A percentile compares a stretch with the other conserved stretches of the same genome.
Conservation (phyloP, 306 rosid species). For the Adenanthera pavonina region DNA sequence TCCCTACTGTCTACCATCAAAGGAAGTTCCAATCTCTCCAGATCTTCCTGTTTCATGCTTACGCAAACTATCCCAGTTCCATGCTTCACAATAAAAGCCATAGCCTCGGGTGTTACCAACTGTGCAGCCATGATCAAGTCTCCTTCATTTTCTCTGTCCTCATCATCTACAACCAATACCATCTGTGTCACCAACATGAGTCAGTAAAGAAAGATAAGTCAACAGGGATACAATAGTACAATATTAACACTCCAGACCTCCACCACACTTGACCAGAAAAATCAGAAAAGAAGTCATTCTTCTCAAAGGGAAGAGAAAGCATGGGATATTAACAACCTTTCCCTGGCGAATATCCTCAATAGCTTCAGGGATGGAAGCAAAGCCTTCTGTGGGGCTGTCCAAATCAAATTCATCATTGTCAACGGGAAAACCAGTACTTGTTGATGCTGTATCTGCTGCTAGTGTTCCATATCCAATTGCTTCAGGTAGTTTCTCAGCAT, state of each 20-base stretch:
- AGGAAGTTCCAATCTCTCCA: conserved; percentile 83
- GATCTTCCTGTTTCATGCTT: conserved; percentile 80
- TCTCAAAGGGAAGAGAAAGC: not conserved
- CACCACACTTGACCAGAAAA: conserved; percentile 5
- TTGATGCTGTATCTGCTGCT: conserved; percentile 43
- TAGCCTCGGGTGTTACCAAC: conserved; percentile 86
- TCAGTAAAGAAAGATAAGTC: conserved; percentile 23
- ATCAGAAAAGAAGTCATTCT: not conserved
- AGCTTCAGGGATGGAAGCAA: conserved; percentile 82
- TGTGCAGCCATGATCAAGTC: conserved; percentile 91
- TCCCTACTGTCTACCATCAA: conserved; percentile 80
- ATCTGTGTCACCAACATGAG: conserved; percentile 52
- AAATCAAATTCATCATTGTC: conserved; percentile 61
- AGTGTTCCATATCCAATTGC: conserved; percentile 46
- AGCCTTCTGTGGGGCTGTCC: conserved; percentile 72
- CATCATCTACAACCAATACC: conserved; percentile 88
- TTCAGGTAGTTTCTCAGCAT: conserved; percentile 52
- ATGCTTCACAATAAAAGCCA: conserved; percentile 92
- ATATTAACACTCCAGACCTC: not conserved
- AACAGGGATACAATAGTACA: not conserved
- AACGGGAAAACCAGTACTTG: conserved; percentile 48
- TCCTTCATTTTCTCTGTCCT: conserved; percentile 95
- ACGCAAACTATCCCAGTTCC: conserved; percentile 92
- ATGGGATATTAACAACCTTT: conserved; percentile 57
- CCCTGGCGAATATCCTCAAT: conserved; percentile 87